These are phyloP conservation scores for Fusarium sp. DNA, from an alignment of 2,329 filamentous ascomycete genomes.

Conservation along the genomic window DNA sequence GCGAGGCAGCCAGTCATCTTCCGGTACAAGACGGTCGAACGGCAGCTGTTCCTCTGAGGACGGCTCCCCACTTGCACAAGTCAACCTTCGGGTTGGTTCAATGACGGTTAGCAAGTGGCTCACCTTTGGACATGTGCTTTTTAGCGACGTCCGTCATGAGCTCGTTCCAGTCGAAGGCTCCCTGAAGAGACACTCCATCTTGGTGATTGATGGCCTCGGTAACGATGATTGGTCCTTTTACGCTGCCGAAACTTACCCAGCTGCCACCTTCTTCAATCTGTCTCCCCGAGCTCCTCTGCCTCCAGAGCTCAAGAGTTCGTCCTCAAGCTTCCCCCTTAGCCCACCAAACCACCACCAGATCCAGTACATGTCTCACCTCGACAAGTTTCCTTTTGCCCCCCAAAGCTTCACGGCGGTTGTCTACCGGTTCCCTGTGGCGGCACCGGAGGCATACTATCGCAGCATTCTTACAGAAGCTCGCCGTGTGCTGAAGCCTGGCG, in stretches of 20 bases:
- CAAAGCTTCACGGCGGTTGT: slow-evolving; percentile 83
- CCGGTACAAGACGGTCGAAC: slow-evolving; percentile 55
- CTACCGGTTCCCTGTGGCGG: slow-evolving; percentile 79
- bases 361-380: slow-evolving; percentile 70
- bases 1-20: slow-evolving; percentile 48
- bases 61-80: slow-evolving; percentile 74
- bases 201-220: slow-evolving; percentile 87
- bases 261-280: slow-evolving; percentile 81
- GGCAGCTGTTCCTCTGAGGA: slow-evolving; percentile 65
- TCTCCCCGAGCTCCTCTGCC: slow-evolving; percentile 68
- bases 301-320: slow-evolving; percentile 55
- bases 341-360: slow-evolving; percentile 82
- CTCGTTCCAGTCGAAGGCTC: slow-evolving; percentile 60
- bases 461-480: slow-evolving; percentile 81
- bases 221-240: slow-evolving; percentile 92
- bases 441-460: slow-evolving; percentile 75
- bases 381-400: slow-evolving; percentile 79
- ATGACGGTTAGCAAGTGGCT: slow-evolving; percentile 92
- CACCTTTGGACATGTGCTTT: slow-evolving; percentile 84
- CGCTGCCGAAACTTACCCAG: slow-evolving; percentile 82
- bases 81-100: slow-evolving; percentile 82
- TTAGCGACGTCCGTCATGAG: slow-evolving; percentile 82
- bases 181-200: slow-evolving; percentile 68
- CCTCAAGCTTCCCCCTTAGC: slow-evolving; percentile 64
- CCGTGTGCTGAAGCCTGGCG: slow-evolving; percentile 81